phyloP scores from a whole-genome alignment of 371 early-diverging fungal genomes.

The Mucor plumbeus region DNA sequence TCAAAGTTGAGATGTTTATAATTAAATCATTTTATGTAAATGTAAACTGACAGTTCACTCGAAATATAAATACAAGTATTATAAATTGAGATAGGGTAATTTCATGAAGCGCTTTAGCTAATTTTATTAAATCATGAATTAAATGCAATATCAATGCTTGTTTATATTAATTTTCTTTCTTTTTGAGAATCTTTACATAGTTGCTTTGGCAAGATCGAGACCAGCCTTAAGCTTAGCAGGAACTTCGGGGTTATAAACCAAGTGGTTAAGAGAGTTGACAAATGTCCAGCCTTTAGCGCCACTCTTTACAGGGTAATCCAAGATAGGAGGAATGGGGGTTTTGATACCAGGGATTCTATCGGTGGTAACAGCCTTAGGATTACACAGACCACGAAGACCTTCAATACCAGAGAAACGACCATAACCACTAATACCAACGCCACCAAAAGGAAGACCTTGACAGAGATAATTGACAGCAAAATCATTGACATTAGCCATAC shows the following conservation, averaged over 20 bases:
- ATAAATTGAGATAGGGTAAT: too few species aligned
- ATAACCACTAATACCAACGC: slow-evolving; percentile 81
- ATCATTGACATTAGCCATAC: slow-evolving; percentile 89
- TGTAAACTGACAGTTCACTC: too few species aligned
- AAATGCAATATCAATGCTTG: not conserved
- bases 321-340: slow-evolving; percentile 73
- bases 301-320: slow-evolving; percentile 67
- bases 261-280: slow-evolving; percentile 44
- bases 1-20: too few species aligned
- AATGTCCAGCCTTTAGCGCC: slow-evolving; percentile 48
- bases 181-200: slow-evolving; percentile 9
- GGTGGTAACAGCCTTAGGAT: slow-evolving; percentile 73
- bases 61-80: too few species aligned
- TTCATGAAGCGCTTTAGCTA: too few species aligned
- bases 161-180: not conserved
- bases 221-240: slow-evolving; percentile 44
- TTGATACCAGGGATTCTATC: slow-evolving; percentile 77
- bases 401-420: slow-evolving; percentile 78
- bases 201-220: slow-evolving; percentile 50
- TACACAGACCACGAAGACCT: slow-evolving; percentile 76
- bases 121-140: slow-evolving; percentile 1
- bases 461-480: slow-evolving; percentile 87
- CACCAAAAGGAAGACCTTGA: slow-evolving; percentile 85
- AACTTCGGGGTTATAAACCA: slow-evolving; percentile 48
- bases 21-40: too few species aligned